Conservation (phyloP, 352 stramenopile genomes). For the Pythium pyrilobum region DNA sequence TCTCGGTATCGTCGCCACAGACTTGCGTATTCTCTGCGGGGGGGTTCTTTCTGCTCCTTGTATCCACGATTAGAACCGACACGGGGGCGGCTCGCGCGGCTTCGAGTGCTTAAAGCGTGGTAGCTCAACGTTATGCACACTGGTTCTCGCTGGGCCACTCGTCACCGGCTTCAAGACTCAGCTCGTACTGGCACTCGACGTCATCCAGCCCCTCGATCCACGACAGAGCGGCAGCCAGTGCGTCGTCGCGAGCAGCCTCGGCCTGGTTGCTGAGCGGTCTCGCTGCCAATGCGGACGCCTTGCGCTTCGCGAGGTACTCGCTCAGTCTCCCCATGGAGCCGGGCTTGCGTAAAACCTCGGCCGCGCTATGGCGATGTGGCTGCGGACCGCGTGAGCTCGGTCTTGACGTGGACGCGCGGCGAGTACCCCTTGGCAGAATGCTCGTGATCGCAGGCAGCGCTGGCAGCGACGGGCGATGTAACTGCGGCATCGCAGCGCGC, state of each 20-base stretch:
- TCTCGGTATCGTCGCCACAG: no score
- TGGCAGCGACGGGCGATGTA: slow-evolving; percentile 7
- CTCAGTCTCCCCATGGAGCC: no score
- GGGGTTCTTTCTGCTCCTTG: no score
- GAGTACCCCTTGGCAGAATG: neutral
- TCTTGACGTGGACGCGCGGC: neutral
- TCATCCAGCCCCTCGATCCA: slow-evolving; percentile 5
- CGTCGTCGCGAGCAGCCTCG: neutral
- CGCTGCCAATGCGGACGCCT: neutral
- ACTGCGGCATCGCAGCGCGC: slow-evolving; percentile 1
- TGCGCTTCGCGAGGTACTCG: no score
- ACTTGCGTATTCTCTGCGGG: no score
- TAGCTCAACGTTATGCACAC: no score
- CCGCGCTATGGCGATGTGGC: neutral
- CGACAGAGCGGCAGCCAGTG: neutral
- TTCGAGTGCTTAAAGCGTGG: no score
- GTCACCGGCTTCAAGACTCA: neutral
- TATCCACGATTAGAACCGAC: no score
- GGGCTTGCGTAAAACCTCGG: neutral
- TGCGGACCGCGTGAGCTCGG: no score
- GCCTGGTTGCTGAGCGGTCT: neutral
- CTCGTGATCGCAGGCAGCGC: neutral
- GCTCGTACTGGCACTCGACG: slow-evolving; percentile 1
- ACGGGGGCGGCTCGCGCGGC: no score
- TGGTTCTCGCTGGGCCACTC: no score